Conservation (phyloP, 1,139 yeast genomes). For the Trichomonascaceae sp. region DNA sequence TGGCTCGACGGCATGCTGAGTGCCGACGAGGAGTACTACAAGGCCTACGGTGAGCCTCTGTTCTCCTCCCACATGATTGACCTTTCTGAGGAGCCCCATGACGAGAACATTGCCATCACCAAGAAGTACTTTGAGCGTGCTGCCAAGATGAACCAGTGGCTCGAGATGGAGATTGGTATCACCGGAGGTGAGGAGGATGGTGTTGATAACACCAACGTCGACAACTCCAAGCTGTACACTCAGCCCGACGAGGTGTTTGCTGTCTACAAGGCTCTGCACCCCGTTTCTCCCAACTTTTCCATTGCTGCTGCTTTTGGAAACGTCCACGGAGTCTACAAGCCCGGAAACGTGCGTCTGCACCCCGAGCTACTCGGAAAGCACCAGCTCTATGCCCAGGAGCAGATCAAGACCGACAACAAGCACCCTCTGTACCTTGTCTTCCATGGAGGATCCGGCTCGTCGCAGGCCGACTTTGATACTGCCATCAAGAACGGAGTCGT, state of each 20-base stretch:
- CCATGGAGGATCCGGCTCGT: constrained; percentile 99
- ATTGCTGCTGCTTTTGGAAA: constrained; percentile 99
- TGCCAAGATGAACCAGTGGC: constrained; percentile 92
- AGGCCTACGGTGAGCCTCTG: constrained; percentile 80
- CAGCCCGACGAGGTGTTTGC: constrained; percentile 89
- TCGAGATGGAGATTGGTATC: constrained; percentile 99
- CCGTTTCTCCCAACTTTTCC: constrained; percentile 95
- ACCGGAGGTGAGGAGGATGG: constrained; percentile 99
- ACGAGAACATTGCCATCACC: constrained; percentile 89
- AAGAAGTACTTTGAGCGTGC: constrained; percentile 90
- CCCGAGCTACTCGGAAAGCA: constrained; percentile 95
- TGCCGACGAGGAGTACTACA: constrained; percentile 90
- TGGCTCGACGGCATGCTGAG: constrained; percentile 98
- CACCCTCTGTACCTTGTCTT: constrained; percentile 92
- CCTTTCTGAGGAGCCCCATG: constrained; percentile 92
- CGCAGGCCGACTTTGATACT: constrained; percentile 80
- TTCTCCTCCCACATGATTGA: constrained; percentile 99
- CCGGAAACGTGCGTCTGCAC: constrained; percentile 90
- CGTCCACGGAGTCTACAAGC: constrained; percentile 99
- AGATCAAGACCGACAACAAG: constrained; percentile 38
- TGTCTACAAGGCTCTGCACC: constrained; percentile 78
- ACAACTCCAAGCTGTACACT: constrained; percentile 82
- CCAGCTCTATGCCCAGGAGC: constrained; percentile 65
- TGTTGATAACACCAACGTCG: constrained; percentile 94
- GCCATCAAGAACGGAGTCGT: constrained; percentile 93